Base-by-base conservation (phyloP, 805 yeast genomes). In the Yarrowia osloensis region DNA sequence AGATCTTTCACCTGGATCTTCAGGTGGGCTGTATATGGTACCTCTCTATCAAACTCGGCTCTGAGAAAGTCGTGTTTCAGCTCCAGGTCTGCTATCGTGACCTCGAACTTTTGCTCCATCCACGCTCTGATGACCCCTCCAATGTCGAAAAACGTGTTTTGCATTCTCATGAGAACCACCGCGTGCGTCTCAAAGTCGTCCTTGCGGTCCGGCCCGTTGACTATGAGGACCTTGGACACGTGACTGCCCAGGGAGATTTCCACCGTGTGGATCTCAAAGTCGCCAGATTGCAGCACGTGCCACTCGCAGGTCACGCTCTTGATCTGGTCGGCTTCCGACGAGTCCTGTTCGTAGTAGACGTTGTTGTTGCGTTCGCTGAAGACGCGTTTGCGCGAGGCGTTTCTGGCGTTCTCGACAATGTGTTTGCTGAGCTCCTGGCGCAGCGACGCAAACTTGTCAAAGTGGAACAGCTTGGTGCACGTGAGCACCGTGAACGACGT, bases 401-500 rank as follows among this genome's bases (percentile, higher is more conserved):
- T 31, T 61, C 33, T 44, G 52, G 66, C 66, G 42, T 61, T 44
- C 33, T 61, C 26, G 40, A 61, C 24, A 24, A 61, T 44, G 33
- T 44, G 33, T 15, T 44, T 29, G 31, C 28, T 44, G 39, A 61
- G 42, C 5, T 46, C 66, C 7, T 44, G 29, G 40, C 54, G 52
- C 7, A 31, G 22, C 1, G 40, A 5, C 24, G 29, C 54, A 13
- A 44, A 31, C 11, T 35, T 44, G 26, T 65, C 61, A 21, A 67
- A 62, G 26, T 49, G 35, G 52, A 52, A 55, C 21, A 67, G 65
- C 26, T 54, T 52, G 2, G 70, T 49, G 28, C 65, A 31, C n/a
- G 49, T 44, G 52, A 39, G 63, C 21, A 57, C 52, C 63, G 69
- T 67, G 46, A 68, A 50, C n/a, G 70, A 63, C 22, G 70, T 67